Evolutionary conservation across 306 rosid genomes (phyloP).

Genomic region (Amphicarpaea edgeworthii): DNA sequence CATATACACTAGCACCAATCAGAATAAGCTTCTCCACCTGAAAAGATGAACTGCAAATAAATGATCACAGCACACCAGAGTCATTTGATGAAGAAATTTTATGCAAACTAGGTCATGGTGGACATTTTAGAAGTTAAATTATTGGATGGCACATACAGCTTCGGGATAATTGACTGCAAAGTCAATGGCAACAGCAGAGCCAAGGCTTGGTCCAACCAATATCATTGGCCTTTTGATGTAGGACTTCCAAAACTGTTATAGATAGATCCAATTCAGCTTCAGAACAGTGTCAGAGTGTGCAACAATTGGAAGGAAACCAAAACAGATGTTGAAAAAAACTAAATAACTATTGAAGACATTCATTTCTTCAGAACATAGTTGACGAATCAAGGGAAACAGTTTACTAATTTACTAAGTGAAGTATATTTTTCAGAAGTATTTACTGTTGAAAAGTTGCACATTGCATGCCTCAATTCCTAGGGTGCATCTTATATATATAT

Average conservation of each 20-base stretch:
- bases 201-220: constrained; percentile 97
- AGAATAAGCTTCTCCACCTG: constrained; percentile 94
- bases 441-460: background rate
- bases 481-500: background rate
- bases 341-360: constrained; percentile 1
- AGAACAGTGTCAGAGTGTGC: constrained; percentile 41
- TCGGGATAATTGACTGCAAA: constrained; percentile 86
- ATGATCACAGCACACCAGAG: constrained; percentile 44
- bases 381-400: constrained; percentile 23
- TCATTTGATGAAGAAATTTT: constrained; percentile 33
- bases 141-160: constrained; percentile 69
- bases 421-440: background rate
- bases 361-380: constrained; percentile 33
- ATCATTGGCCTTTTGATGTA: constrained; percentile 82
- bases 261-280: constrained; percentile 37
- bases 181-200: constrained; percentile 97
- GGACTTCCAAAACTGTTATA: constrained; percentile 84
- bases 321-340: constrained; percentile 27
- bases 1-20: constrained; percentile 93
- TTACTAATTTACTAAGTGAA: background rate
- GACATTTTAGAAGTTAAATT: constrained; percentile 42
- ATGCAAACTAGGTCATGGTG: background rate
- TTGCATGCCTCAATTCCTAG: background rate
- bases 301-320: constrained; percentile 29
- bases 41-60: constrained; percentile 51